Percentiles rank a stretch among this genome's conserved stretches.
Evolutionary conservation across 169 alveolate genomes (phyloP).

Genomic region (Plasmodium yoelii): DNA sequence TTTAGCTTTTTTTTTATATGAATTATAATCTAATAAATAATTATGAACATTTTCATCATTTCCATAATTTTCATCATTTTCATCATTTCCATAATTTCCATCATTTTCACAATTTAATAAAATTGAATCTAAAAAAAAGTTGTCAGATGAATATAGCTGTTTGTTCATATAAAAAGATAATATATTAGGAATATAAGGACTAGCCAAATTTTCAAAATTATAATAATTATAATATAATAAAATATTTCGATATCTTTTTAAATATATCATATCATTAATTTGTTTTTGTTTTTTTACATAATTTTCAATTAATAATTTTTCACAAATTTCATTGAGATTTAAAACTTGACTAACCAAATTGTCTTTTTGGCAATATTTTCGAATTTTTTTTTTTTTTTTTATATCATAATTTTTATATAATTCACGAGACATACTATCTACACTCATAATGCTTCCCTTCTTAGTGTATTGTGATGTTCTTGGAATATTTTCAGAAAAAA

Average conservation of each 20-base stretch:
- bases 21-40: too few species aligned
- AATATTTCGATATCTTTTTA: constrained; percentile 45
- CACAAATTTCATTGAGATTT: background rate
- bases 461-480: background rate
- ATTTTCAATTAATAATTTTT: background rate
- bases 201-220: constrained; percentile 57
- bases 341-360: background rate
- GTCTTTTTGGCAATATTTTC: background rate
- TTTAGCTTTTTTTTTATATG: too few species aligned
- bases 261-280: constrained; percentile 46
- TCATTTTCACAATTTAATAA: too few species aligned
- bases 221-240: constrained; percentile 34
- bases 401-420: background rate
- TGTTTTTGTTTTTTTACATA: constrained; percentile 16
- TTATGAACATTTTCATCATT: too few species aligned
- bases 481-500: background rate
- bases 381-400: background rate
- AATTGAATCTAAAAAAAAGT: constrained; percentile 6
- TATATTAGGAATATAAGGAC: constrained; percentile 46
- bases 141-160: constrained; percentile 21
- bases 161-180: constrained; percentile 38
- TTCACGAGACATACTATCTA: too few species aligned
- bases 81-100: too few species aligned
- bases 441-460: background rate
- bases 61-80: too few species aligned